Evolutionary conservation across 2,329 filamentous ascomycete species (phyloP).

Genomic region (Pseudocercospora vitis): DNA sequence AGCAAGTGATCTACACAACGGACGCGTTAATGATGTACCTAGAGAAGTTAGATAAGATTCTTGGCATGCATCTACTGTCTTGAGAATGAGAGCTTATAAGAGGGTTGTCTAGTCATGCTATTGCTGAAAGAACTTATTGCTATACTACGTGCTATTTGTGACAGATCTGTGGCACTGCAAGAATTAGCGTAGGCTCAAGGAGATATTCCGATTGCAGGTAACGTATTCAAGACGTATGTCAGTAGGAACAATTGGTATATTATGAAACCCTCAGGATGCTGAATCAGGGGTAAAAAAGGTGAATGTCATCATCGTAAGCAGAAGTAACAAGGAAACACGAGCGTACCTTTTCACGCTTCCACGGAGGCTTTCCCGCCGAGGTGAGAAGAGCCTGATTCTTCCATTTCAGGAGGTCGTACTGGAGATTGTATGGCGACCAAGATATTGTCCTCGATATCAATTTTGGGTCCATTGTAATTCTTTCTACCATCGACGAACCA

Average conservation of each 20-base stretch:
- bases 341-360: constrained; percentile 23
- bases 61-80: no score
- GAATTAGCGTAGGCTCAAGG: not conserved
- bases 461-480: constrained; percentile 56
- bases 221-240: constrained; percentile 13
- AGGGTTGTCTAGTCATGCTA: no score
- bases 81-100: no score
- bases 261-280: constrained; percentile 27
- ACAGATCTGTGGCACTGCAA: not conserved
- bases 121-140: not conserved
- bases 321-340: not conserved
- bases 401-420: constrained; percentile 19
- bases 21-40: no score
- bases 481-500: constrained; percentile 63
- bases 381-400: constrained; percentile 11
- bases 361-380: constrained; percentile 13
- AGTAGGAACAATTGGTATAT: constrained; percentile 35
- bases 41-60: no score
- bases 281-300: constrained; percentile 22
- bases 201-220: not conserved
- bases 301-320: constrained; percentile 28
- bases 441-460: constrained; percentile 35
- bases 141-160: not conserved
- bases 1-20: no score
- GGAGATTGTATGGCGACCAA: constrained; percentile 30